Evolutionary conservation across 2,329 filamentous ascomycete species (phyloP).

Genomic region (Botrytis byssoidea): DNA sequence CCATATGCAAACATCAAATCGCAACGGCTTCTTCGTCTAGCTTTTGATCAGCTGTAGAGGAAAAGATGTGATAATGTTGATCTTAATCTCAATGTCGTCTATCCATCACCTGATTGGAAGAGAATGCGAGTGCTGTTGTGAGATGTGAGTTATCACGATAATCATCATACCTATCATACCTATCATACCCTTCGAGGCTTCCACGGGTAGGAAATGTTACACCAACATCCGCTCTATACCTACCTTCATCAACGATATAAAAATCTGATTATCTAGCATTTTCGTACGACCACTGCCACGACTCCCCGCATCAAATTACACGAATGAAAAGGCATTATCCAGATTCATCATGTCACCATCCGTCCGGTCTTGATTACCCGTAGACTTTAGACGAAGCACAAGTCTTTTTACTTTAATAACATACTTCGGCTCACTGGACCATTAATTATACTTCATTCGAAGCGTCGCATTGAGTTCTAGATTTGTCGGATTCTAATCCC

Average conservation of each 20-base stretch:
- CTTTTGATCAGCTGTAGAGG: not conserved
- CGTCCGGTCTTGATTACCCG: not conserved
- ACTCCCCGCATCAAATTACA: not conserved
- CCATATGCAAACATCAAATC: not conserved
- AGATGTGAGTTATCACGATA: conserved; percentile 28
- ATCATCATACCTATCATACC: conserved; percentile 14
- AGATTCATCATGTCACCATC: not conserved
- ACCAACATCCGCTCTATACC: conserved; percentile 2
- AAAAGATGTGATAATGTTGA: not conserved
- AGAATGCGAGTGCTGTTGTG: conserved; percentile 28
- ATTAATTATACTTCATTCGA: not conserved
- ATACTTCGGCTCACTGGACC: not conserved
- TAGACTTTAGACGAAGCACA: not conserved
- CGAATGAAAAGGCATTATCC: not conserved
- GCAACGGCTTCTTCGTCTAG: conserved; percentile 25
- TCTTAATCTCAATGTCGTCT: not conserved
- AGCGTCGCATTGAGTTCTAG: not conserved
- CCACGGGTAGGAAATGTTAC: conserved; percentile 19
- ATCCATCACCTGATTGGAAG: conserved; percentile 29
- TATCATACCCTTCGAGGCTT: not conserved
- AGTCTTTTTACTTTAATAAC: not conserved
- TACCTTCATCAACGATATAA: not conserved
- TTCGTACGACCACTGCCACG: conserved; percentile 17
- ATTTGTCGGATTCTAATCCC: not conserved
- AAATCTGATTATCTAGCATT: conserved; percentile 19